Evolutionary conservation across 345 rosid genomes (phyloP).

Genomic region (Eucalyptus melliodora): DNA sequence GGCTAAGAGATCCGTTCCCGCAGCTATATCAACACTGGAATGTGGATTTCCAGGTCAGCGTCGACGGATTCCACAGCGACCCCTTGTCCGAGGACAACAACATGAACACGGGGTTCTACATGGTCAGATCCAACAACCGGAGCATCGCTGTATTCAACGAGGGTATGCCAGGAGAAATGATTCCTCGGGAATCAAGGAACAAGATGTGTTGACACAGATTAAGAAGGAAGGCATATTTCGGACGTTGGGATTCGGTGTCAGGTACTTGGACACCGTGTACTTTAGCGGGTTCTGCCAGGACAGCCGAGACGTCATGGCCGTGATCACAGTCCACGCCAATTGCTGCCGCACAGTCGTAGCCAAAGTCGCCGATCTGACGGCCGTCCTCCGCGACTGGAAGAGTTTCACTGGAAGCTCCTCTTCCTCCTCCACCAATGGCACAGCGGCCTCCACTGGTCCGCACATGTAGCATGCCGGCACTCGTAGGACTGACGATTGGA

Average conservation of each 20-base stretch:
- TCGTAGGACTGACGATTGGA: not conserved
- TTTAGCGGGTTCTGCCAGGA: conserved; percentile 78
- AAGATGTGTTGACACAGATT: conserved; percentile 44
- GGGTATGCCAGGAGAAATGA: conserved; percentile 46
- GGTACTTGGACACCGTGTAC: conserved; percentile 26
- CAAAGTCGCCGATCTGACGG: conserved; percentile 43
- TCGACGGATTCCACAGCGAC: conserved; percentile 8
- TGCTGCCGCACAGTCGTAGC: conserved; percentile 62
- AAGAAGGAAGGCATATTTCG: conserved; percentile 12
- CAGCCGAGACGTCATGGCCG: conserved; percentile 30
- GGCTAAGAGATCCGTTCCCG: conserved; percentile 25
- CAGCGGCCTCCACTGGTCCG: not conserved
- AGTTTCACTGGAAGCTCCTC: not conserved
- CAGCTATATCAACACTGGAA: not conserved
- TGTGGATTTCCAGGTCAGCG: conserved; percentile 21
- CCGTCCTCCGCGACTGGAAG: conserved; percentile 53
- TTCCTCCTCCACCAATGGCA: not conserved
- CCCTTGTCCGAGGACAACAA: conserved; percentile 4
- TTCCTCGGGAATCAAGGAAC: conserved; percentile 47
- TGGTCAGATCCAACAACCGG: conserved; percentile 47
- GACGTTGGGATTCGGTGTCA: conserved; percentile 22
- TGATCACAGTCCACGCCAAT: conserved; percentile 63
- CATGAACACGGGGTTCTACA: conserved; percentile 65
- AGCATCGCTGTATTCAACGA: conserved; percentile 36
- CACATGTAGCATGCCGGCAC: not conserved